phyloP scores from a whole-genome alignment of 2,329 filamentous ascomycete species.

The Tolypocladium pustulatum region DNA sequence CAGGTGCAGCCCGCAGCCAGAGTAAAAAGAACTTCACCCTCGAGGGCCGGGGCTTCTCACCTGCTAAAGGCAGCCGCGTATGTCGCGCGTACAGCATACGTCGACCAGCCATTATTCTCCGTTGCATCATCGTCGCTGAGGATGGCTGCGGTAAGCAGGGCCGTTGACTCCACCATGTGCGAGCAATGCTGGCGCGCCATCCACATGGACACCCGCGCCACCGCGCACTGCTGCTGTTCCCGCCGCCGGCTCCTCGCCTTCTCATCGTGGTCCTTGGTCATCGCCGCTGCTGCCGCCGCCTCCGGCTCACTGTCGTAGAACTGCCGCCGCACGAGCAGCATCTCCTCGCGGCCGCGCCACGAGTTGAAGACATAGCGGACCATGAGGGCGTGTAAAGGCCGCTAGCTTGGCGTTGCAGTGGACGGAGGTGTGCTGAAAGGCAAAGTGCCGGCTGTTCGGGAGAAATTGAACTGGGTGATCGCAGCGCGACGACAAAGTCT shows the following conservation, averaged over 20 bases:
- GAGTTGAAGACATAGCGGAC: conserved; percentile 64
- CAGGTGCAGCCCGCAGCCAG: neutral
- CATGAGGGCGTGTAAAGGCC: conserved; percentile 36
- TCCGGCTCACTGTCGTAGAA: conserved; percentile 37
- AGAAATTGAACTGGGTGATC: neutral
- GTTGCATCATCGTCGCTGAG: conserved; percentile 46
- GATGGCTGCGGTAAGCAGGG: conserved; percentile 58
- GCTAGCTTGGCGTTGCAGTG: neutral
- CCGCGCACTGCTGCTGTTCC: conserved; percentile 33
- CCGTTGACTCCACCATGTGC: conserved; percentile 70
- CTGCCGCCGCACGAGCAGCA: conserved; percentile 53
- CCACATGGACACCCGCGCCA: conserved; percentile 55
- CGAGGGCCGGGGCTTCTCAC: conserved; percentile 29
- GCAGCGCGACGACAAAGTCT: neutral
- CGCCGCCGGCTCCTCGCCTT: conserved; percentile 5
- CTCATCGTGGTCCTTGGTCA: neutral
- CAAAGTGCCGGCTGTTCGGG: neutral
- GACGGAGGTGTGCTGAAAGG: neutral
- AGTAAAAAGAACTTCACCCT: neutral
- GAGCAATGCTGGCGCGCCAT: conserved; percentile 65
- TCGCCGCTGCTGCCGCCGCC: neutral
- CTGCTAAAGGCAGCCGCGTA: conserved; percentile 68
- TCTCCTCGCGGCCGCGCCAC: conserved; percentile 57
- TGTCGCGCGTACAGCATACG: conserved; percentile 54
- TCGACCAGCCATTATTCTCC: conserved; percentile 27